phyloP scores from a whole-genome alignment of 176 grass and related monocot species.

The Raddia guianensis region DNA sequence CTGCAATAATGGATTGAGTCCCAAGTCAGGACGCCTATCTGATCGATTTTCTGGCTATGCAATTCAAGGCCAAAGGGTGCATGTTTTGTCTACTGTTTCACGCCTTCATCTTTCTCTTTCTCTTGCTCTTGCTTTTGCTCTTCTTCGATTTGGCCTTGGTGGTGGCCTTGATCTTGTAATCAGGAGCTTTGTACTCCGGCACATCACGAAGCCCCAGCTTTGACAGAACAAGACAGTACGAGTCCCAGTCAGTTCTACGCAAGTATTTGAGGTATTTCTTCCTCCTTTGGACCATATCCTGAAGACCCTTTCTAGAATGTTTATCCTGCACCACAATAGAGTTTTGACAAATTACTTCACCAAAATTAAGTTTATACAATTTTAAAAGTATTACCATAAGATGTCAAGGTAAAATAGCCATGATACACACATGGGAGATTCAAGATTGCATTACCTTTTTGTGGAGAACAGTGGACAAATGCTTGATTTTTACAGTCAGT shows the following conservation, averaged over 20 bases:
- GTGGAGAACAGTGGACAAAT: slow-evolving; percentile 73
- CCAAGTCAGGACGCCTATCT: too few species aligned
- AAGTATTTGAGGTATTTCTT: slow-evolving; percentile 95
- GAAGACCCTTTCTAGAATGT: slow-evolving; percentile 86
- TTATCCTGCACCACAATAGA: slow-evolving; percentile 59
- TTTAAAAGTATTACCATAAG: neutral
- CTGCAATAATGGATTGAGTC: too few species aligned
- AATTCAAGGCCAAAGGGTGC: too few species aligned
- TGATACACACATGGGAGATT: neutral
- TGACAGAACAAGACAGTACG: slow-evolving; percentile 78
- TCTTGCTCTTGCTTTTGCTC: slow-evolving; percentile 52
- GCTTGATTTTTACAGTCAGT: slow-evolving; percentile 92
- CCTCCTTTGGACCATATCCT: slow-evolving; percentile 92
- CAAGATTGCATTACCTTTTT: slow-evolving; percentile 69
- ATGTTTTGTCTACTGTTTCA: neutral
- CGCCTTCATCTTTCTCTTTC: slow-evolving; percentile 37
- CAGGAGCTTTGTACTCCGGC: slow-evolving; percentile 69
- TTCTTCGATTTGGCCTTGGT: slow-evolving; percentile 64
- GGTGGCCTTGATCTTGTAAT: slow-evolving; percentile 63
- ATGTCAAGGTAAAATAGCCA: neutral
- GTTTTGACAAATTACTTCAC: neutral
- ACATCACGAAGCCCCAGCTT: slow-evolving; percentile 80
- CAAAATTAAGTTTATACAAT: neutral
- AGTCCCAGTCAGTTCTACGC: slow-evolving; percentile 90
- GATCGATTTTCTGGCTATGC: too few species aligned